Base-by-base conservation (phyloP, 805 yeast species). In the Candida sonorensis region DNA sequence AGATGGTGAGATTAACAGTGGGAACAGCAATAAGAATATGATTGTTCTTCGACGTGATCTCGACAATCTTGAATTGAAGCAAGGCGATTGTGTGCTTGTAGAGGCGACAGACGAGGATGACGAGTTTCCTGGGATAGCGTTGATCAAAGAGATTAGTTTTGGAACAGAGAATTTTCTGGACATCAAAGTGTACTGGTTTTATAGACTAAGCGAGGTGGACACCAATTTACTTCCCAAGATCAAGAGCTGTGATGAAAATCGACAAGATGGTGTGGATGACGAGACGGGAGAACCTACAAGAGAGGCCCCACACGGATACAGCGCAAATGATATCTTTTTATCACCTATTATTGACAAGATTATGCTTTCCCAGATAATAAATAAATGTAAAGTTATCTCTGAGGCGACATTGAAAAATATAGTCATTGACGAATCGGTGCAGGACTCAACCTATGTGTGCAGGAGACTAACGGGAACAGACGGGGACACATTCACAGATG, bases 71-170 rank as follows among this genome's bases (percentile, higher is more conserved):
- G 67, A 61, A 28, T 42, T 80, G 14, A 59, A 61, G 17, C 61
- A 62, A 8, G 87, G 87, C 3, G 78, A 73, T 39, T 57, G 70
- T 23, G 46, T 79, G 0, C 48, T 75, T 7, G 57, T 70, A 10
- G 29, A 39, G n/a, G 35, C 30, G 31, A 23, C 17, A 11, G 20
- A 34, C 8, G 61, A 59, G 33, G 56, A 55, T 1, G 55, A 50
- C 2, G 53, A 54, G 2, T 40, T 49, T 2, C 56, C 66, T 1
- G 66, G 60, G 27, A 57, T 73, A 3, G 77, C 66, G 6, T 42
- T 77, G 22, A 59, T 80, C 11, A 65, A 64, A 30, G 77, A 74
- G 26, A 71, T 77, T 10, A 42, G 56, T 13, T 61, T 69, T 34
- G 81, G 79, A 4, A 67, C 66, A 4, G 62, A 66, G 23, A 60